phyloP scores from a whole-genome alignment of 257 asterid genomes.

The Datura wrightii region DNA sequence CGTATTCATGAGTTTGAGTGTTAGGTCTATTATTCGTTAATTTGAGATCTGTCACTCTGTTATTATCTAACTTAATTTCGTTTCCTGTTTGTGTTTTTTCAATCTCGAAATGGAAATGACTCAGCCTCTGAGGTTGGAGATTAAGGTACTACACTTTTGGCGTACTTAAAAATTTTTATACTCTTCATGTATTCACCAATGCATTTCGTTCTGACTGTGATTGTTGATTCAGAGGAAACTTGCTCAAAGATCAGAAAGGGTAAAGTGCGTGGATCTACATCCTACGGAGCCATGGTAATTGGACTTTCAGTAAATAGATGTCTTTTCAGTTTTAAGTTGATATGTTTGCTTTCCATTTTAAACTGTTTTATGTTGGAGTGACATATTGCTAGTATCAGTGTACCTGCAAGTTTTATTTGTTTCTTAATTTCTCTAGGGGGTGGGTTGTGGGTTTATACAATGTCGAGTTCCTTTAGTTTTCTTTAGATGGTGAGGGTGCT shows the following conservation, averaged over 20 bases:
- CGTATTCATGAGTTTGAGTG: slow-evolving; percentile 7
- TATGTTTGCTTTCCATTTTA: slow-evolving; percentile 2
- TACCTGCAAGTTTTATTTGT: not conserved
- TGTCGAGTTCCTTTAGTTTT: not conserved
- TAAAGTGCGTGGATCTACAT: slow-evolving; percentile 57
- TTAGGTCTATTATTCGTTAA: not conserved
- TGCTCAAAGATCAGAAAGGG: slow-evolving; percentile 59
- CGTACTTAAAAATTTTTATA: not conserved
- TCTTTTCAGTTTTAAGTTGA: slow-evolving; percentile 20
- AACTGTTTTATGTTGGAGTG: not conserved
- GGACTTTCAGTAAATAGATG: not conserved
- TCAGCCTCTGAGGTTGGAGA: slow-evolving; percentile 59
- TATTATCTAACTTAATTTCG: slow-evolving; percentile 26
- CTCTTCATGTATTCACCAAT: not conserved
- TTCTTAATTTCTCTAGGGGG: not conserved
- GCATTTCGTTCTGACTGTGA: slow-evolving; percentile 19
- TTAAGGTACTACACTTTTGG: slow-evolving; percentile 44
- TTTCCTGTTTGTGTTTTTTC: not conserved
- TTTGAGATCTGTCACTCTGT: slow-evolving; percentile 43
- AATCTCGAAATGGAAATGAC: slow-evolving; percentile 26
- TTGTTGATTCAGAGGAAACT: slow-evolving; percentile 58
- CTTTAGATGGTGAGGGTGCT: not conserved
- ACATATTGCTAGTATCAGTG: not conserved
- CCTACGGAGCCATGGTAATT: slow-evolving; percentile 60
- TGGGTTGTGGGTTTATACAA: not conserved